phyloP scores from a whole-genome alignment of 148 eudicot species.

The Agrostemma githago region DNA sequence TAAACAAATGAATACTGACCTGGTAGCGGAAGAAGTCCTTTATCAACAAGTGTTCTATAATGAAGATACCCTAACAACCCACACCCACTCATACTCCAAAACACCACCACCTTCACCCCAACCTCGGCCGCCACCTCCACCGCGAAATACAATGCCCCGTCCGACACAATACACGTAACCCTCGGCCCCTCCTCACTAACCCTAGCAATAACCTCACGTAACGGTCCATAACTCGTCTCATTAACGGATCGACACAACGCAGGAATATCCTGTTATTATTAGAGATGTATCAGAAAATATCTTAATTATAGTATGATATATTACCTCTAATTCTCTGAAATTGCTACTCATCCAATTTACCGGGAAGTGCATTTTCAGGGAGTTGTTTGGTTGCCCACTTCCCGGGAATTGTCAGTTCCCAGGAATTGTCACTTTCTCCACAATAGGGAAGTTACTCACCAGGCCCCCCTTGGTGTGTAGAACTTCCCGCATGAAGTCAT shows the following conservation, averaged over 20 bases:
- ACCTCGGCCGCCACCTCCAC: conserved; percentile 40
- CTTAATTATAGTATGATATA: too few relatives aligned
- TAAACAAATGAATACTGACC: conserved; percentile 31
- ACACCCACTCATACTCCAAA: conserved; percentile 62
- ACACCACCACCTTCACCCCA: conserved; percentile 41
- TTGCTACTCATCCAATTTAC: too few relatives aligned
- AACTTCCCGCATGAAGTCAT: too few relatives aligned
- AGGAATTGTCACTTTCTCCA: too few relatives aligned
- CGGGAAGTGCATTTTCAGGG: too few relatives aligned
- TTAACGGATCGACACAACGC: conserved; percentile 35
- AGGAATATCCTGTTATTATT: conserved; percentile 31
- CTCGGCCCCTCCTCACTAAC: conserved; percentile 34
- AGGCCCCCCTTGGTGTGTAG: too few relatives aligned
- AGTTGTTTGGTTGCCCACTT: too few relatives aligned
- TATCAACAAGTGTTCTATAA: conserved; percentile 30
- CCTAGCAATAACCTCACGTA: conserved; percentile 30
- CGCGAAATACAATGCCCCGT: conserved; percentile 48
- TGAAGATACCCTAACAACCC: conserved; percentile 41
- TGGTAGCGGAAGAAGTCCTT: conserved; percentile 44
- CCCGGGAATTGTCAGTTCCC: too few relatives aligned
- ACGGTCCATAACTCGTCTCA: conserved; percentile 29
- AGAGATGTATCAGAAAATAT: too few relatives aligned
- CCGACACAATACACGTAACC: conserved; percentile 54
- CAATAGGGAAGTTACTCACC: too few relatives aligned
- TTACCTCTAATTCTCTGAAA: too few relatives aligned